Evolutionary conservation across 2,329 filamentous ascomycete genomes (phyloP).

Genomic region (Penicillium olsonii): DNA sequence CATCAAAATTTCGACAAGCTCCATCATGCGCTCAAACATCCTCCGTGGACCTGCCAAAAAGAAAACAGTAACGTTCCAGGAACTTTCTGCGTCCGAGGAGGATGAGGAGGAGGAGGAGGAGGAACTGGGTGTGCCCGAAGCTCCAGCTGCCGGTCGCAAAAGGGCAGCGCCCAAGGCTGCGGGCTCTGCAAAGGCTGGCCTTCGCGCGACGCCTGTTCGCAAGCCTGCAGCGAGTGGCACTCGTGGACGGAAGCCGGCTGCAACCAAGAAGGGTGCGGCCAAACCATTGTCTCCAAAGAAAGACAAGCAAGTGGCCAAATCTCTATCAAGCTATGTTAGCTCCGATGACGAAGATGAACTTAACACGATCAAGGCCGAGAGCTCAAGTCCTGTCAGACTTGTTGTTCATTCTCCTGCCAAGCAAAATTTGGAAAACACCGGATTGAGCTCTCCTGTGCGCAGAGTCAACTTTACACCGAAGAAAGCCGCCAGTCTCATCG

Average conservation of each 20-base stretch:
- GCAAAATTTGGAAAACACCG: slow-evolving; percentile 26
- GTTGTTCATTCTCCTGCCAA: slow-evolving; percentile 39
- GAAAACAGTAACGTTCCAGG: slow-evolving; percentile 52
- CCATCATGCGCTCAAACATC: slow-evolving; percentile 32
- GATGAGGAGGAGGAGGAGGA: slow-evolving; percentile 49
- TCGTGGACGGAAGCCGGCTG: slow-evolving; percentile 35
- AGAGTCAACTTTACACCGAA: slow-evolving; percentile 33
- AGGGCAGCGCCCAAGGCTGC: slow-evolving; percentile 22
- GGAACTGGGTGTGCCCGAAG: slow-evolving; percentile 33
- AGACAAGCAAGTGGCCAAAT: slow-evolving; percentile 48
- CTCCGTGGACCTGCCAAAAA: slow-evolving; percentile 36
- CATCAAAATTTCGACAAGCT: slow-evolving; percentile 32
- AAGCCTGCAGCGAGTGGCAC: slow-evolving; percentile 35
- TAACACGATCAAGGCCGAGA: slow-evolving; percentile 36
- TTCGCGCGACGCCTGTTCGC: slow-evolving; percentile 50
- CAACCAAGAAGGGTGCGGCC: slow-evolving; percentile 30
- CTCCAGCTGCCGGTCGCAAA: slow-evolving; percentile 25
- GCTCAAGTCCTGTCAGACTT: slow-evolving; percentile 26
- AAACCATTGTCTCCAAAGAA: slow-evolving; percentile 53
- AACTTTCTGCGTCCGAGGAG: slow-evolving; percentile 43
- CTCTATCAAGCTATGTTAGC: slow-evolving; percentile 36
- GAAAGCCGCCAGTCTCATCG: slow-evolving; percentile 27
- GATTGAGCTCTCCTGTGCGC: slow-evolving; percentile 38
- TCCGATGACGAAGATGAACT: slow-evolving; percentile 49
- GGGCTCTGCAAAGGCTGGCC: slow-evolving; percentile 35